Evolutionary conservation across 2,329 filamentous ascomycete genomes (phyloP), one percentile per base, ranked within the genome.

Genomic region (Penicillium sp.): DNA sequence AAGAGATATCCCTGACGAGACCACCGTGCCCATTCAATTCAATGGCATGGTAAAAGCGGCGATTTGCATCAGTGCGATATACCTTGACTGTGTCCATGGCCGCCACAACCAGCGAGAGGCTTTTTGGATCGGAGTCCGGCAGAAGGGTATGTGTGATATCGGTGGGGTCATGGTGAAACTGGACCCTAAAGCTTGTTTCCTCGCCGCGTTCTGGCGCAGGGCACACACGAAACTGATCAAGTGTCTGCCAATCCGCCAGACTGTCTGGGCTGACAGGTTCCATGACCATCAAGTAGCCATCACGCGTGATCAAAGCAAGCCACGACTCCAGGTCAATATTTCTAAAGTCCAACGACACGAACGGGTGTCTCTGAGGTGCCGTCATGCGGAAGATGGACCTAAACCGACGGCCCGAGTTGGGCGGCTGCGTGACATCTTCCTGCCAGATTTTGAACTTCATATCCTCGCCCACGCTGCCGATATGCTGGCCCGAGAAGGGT

Each of bases 361-460:
- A 88, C 0, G 85, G 83, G 40, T 78, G 74, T 33, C 89, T 85
- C 63, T 89, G 92, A 6, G 86, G 84, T 11, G 84, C 82, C 31
- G 72, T 76, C 58, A 83, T 73, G 76, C 85, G 69, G 74, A 80
- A 75, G 76, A 89, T 76, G 74, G 78, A 80, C 67, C 86, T 89
- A 78, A 96, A 97, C 46, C 92, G 86, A 28, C 88, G 84, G 28
- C 91, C 90, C 31, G 82, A 84, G 52, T 81, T 79, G 0, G 87
- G 85, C 1, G 88, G 81, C 44, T 94, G 88, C 1, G 86, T 88
- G 14, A 88, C 85, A 72, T 96, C 90, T 74, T 96, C 92, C 54
- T 89, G 87, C 92, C 92, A 97, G 58, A 97, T 80, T 69, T 91
- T 90, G 77, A 95, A 90, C 70, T 87, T 86, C 65, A 92, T 90